Evolutionary conservation across 2,329 filamentous ascomycete genomes (phyloP), one percentile per base, ranked within the genome.

Genomic region (Arthrinium phaeospermum): DNA sequence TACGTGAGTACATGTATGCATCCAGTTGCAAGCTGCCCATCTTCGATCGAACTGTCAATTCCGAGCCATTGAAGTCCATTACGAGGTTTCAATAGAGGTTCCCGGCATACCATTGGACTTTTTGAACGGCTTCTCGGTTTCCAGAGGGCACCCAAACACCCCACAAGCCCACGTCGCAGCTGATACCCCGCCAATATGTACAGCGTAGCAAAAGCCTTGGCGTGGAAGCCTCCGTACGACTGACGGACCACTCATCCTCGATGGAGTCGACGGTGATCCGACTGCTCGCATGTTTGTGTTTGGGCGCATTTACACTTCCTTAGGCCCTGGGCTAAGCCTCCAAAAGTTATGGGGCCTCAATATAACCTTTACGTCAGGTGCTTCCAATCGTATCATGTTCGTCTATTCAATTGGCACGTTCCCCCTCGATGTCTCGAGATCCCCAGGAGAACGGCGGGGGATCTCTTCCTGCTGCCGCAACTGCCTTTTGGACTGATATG

Each of bases 311-410:
- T 64, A 64, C 57, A 64, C 57, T 64, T 64, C 57, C 57, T 64
- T 64, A 64, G 57, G 57, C 57, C 34, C n/a, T 24, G 57, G 57
- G 57, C 57, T 64, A 64, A 64, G 57, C 57, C 57, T n/a, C 57
- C 57, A 64, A n/a, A n/a, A 64, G 30, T 64, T 64, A 64, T 64
- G 57, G 57, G 34, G 57, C 22, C 34, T 22, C 57, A 64, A 64
- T 64, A 64, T 64, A 64, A 64, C 34, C 57, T 64, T 64, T 64
- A 64, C 57, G 57, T 64, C 57, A 64, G 57, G 57, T 64, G 57
- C 57, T 64, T 64, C 22, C 57, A 41, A 41, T 41, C 57, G 57
- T 64, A 64, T 64, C 57, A 64, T 64, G 30, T 64, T 64, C 34
- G 57, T 64, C 30, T 64, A 41, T 41, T 41, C 57, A 64, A 64